phyloP scores from a whole-genome alignment of 768 basidiomycete species.

The Myochromella boudieri region DNA sequence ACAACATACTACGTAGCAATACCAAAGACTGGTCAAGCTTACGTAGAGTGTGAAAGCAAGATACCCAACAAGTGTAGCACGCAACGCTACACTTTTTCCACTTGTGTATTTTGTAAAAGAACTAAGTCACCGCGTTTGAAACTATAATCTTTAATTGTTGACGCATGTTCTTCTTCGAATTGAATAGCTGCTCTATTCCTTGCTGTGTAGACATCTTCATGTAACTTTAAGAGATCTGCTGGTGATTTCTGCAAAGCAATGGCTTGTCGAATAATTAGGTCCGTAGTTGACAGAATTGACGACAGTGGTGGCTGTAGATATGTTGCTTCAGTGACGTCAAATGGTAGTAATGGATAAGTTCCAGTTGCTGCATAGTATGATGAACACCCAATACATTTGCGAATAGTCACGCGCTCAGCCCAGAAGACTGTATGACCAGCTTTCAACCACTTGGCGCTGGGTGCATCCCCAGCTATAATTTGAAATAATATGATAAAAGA shows the following conservation, averaged over 20 bases:
- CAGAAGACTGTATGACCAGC: slow-evolving; percentile 40
- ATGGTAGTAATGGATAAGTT: slow-evolving; percentile 30
- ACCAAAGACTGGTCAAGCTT: too few relatives aligned
- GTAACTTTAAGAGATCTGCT: slow-evolving; percentile 12
- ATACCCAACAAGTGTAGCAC: too few relatives aligned
- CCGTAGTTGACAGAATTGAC: slow-evolving; percentile 18
- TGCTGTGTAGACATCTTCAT: slow-evolving; percentile 13
- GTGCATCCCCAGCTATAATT: too few relatives aligned
- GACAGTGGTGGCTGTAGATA: slow-evolving; percentile 24
- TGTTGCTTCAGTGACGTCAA: slow-evolving; percentile 31
- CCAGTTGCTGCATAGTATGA: slow-evolving; percentile 32
- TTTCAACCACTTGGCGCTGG: too few relatives aligned
- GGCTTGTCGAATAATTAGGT: slow-evolving; percentile 22
- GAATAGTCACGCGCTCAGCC: slow-evolving; percentile 27
- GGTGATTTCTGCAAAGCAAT: slow-evolving; percentile 22
- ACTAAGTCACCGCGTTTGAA: slow-evolving; percentile 33
- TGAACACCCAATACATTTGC: slow-evolving; percentile 27
- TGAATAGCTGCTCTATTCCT: slow-evolving; percentile 11
- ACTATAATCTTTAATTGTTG: slow-evolving; percentile 21
- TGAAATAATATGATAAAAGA: too few relatives aligned
- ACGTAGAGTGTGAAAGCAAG: too few relatives aligned
- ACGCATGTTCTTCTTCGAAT: slow-evolving; percentile 19
- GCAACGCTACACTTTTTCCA: too few relatives aligned
- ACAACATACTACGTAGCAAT: too few relatives aligned
- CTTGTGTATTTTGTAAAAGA: slow-evolving; percentile 30